Evolutionary conservation across 202 grass and related monocot genomes (phyloP), one percentile per base, ranked within the genome.

Genomic region (Schoenoplectus triqueter): DNA sequence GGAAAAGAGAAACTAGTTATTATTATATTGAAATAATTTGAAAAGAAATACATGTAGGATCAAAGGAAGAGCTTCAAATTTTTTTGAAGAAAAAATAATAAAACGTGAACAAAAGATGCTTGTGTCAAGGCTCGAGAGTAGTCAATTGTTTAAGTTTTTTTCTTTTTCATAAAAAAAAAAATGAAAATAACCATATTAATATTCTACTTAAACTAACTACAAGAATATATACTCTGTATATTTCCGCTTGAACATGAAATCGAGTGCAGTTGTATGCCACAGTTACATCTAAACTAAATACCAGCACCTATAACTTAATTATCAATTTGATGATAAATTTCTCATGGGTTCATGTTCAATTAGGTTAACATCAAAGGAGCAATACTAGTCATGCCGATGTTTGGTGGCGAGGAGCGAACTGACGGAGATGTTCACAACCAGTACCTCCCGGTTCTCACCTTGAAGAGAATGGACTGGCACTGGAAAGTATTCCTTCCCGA

Each of bases 401-500:
- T 92, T 82, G 87, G 78, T n/a, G 90, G 94, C 46, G 87, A 97
- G 78, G 87, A 84, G 57, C 41, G 50, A 54, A 97, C 89, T 0
- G 82, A 22, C 3, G 88, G 88, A 2, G 92, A 92, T 84, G 65
- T 21, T 47, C 84, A 73, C 4, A 84, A 90, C 72, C 1, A 40
- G 66, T 63, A 64, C 15, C 84, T 86, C 44, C 90, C 87, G 40
- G 84, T 97, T 71, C 88, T 87, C 64, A 13, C 73, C 0, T 80
- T 87, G 6, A 67, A 78, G 20, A 82, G 79, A 49, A 80, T 88
- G 2, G 84, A 80, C 14, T 94, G 90, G 92, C 70, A 92, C 81
- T 94, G 92, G 90, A 77, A 85, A 73, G 90, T 87, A 67, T 94
- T 97, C 78, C 73, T 97, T 11, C 90, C 94, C 1, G 72, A 86